These are phyloP conservation scores for Raphanus sativus DNA, from an alignment of 345 rosid species.

Conservation along the genomic window DNA sequence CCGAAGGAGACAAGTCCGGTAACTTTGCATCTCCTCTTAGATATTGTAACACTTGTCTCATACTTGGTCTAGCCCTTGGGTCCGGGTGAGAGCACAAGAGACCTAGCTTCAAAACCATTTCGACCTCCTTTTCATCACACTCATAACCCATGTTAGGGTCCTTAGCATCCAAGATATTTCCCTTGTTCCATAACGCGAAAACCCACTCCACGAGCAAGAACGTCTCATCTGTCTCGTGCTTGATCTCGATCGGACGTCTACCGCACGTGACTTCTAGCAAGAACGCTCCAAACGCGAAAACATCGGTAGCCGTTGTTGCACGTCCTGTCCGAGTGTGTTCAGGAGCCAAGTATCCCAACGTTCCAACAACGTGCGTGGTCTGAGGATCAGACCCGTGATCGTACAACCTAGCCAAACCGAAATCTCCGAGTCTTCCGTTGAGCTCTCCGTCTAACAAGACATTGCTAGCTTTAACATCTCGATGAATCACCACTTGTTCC, in stretches of 20 bases:
- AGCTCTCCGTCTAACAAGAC: neutral
- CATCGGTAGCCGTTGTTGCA: neutral
- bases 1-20: conserved; percentile 36
- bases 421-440: conserved; percentile 70
- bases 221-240: neutral
- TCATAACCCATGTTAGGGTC: neutral
- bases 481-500: conserved; percentile 46
- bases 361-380: conserved; percentile 72
- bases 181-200: neutral
- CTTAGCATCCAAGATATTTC: neutral
- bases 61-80: conserved; percentile 24
- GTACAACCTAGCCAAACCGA: conserved; percentile 68
- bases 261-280: neutral
- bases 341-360: conserved; percentile 41
- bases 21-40: conserved; percentile 36
- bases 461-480: neutral
- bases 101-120: conserved; percentile 2
- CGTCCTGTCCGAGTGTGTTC: conserved; percentile 7
- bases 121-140: neutral
- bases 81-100: neutral
- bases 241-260: neutral
- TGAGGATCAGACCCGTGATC: conserved; percentile 66
- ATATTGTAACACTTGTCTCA: conserved; percentile 17
- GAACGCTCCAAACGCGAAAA: neutral
- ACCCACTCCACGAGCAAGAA: conserved; percentile 1